Percentiles rank a stretch among this genome's conserved stretches.
phyloP scores from a whole-genome alignment of 768 basidiomycete species.

The Lyophyllum atratum region DNA sequence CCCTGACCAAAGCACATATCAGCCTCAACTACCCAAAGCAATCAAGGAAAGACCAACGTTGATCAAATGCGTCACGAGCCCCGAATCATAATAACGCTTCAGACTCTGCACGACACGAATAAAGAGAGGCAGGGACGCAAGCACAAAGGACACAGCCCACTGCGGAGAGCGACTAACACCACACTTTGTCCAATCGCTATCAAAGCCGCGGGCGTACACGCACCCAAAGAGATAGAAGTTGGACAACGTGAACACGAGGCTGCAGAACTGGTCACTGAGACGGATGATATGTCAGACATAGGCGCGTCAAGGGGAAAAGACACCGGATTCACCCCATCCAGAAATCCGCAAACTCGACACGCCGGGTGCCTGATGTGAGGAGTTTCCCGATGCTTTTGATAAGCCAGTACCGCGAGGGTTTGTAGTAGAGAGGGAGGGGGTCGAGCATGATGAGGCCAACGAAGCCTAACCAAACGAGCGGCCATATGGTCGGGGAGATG shows the following conservation, averaged over 20 bases:
- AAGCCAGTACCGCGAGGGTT: slow-evolving; percentile 80
- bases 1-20: slow-evolving; percentile 47
- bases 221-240: slow-evolving; percentile 78
- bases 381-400: slow-evolving; percentile 63
- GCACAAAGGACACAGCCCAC: slow-evolving; percentile 65
- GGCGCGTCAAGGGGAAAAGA: not conserved
- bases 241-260: slow-evolving; percentile 72
- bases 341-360: slow-evolving; percentile 89
- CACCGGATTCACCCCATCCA: slow-evolving; percentile 83
- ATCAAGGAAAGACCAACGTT: slow-evolving; percentile 56
- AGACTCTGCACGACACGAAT: slow-evolving; percentile 85
- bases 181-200: slow-evolving; percentile 49
- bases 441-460: slow-evolving; percentile 62
- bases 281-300: not conserved
- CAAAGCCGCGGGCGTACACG: slow-evolving; percentile 61
- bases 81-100: slow-evolving; percentile 84
- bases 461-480: slow-evolving; percentile 78
- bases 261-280: slow-evolving; percentile 79
- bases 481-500: slow-evolving; percentile 76
- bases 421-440: slow-evolving; percentile 70
- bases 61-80: slow-evolving; percentile 73
- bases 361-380: slow-evolving; percentile 64
- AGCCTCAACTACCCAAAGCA: not conserved
- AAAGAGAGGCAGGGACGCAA: slow-evolving; percentile 68
- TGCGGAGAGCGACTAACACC: slow-evolving; percentile 37